phyloP scores from a whole-genome alignment of 371 early-diverging fungal species.

The Paraphysoderma sedebokerense region DNA sequence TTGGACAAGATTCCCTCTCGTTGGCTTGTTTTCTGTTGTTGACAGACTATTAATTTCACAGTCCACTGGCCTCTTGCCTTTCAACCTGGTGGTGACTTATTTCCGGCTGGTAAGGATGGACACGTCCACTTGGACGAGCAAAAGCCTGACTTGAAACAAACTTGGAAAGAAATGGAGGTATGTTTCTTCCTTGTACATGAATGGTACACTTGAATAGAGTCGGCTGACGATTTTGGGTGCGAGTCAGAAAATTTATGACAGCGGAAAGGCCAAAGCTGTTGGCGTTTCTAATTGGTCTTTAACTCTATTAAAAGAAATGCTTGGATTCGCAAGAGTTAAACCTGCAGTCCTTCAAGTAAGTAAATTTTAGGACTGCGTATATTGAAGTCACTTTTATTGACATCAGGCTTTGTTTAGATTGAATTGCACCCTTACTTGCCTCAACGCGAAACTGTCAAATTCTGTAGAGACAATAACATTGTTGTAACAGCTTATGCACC shows the following conservation, averaged over 20 bases:
- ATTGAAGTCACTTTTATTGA: too few species aligned
- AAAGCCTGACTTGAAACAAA: slow-evolving; percentile 23
- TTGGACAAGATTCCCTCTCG: too few species aligned
- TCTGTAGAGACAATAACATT: slow-evolving; percentile 13
- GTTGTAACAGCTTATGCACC: slow-evolving; percentile 25
- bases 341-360: too few species aligned
- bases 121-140: slow-evolving; percentile 13
- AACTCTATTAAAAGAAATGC: too few species aligned
- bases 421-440: slow-evolving; percentile 41
- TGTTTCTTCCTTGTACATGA: too few species aligned
- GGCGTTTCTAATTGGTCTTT: slow-evolving; percentile 37
- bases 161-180: slow-evolving; percentile 65
- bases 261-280: slow-evolving; percentile 36
- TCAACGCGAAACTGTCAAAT: slow-evolving; percentile 14
- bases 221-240: too few species aligned
- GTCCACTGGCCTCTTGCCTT: slow-evolving; percentile 18
- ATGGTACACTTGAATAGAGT: too few species aligned
- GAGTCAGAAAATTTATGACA: too few species aligned
- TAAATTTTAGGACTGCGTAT: too few species aligned
- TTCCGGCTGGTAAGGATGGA: slow-evolving; percentile 11
- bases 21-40: too few species aligned
- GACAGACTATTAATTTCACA: too few species aligned
- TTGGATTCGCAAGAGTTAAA: too few species aligned
- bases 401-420: slow-evolving; percentile 73
- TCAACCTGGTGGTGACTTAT: slow-evolving; percentile 7